Conservation (phyloP, 805 yeast genomes). For the Grigorovia transvaalensis region DNA sequence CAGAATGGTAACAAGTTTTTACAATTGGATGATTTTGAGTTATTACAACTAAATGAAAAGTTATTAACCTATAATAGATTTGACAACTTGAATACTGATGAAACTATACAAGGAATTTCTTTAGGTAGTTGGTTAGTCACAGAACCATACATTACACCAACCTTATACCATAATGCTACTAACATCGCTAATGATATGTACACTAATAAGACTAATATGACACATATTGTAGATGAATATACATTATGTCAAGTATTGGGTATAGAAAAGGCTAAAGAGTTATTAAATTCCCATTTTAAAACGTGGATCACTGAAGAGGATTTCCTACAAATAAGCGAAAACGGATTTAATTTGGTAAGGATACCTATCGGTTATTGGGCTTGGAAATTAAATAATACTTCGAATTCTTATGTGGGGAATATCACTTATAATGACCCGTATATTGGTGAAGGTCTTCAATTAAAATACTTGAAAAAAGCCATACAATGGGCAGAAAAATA, state of each 20-base stretch:
- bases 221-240: conserved; percentile 46
- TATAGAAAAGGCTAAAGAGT: conserved; percentile 30
- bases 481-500: conserved; percentile 55
- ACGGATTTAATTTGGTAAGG: conserved; percentile 61
- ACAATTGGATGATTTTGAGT: neutral
- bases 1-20: neutral
- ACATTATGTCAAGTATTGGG: conserved; percentile 43
- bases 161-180: conserved; percentile 33
- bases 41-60: neutral
- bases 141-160: conserved; percentile 64
- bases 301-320: conserved; percentile 51
- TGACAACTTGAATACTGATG: neutral
- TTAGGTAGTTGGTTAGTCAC: conserved; percentile 67
- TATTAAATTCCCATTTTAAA: conserved; percentile 45
- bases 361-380: conserved; percentile 83
- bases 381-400: conserved; percentile 32
- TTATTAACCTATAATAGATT: neutral
- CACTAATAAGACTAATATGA: conserved; percentile 14
- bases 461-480: conserved; percentile 51
- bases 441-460: conserved; percentile 47
- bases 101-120: conserved; percentile 34
- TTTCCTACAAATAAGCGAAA: conserved; percentile 37
- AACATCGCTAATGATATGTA: conserved; percentile 11
- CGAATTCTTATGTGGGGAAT: conserved; percentile 9
- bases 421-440: conserved; percentile 45